Base-by-base conservation (phyloP, 164 flowering plant species). In the Brasenia schreberi region DNA sequence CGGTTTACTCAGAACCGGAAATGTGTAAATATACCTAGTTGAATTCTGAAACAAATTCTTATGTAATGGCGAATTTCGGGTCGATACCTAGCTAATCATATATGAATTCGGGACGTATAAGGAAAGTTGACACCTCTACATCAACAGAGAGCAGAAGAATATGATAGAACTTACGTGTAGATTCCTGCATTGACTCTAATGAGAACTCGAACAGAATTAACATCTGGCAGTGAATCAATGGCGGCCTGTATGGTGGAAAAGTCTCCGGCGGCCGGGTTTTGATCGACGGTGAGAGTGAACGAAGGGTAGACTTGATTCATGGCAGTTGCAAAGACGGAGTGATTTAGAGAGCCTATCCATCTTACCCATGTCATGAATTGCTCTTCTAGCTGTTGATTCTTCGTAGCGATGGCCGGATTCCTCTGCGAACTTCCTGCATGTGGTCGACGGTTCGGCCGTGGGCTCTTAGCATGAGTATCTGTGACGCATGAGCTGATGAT, bases 341-440 rank as follows among this genome's bases (percentile, higher is more conserved):
- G 99, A 45, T 79, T 87, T 6, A 89, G 81, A 10, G 77, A 81
- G 0, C 97, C 96, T 61, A 94, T 95, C 72, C 84, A 89, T 19
- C 74, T 76, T 53, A 94, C 96, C 99, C 99, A 94, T 64, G 77
- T 87, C 90, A 94, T 81, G 82, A 87, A 94, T 65, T 91, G 95
- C 73, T 81, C 76, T 66, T 91, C 95, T 49, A 90, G 76, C 65
- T 80, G 69, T 43, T 84, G 85, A 67, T 79, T 73, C 27, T 75
- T 72, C 0, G 87, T 89, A 72, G 64, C 65, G 68, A 87, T 89
- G 9, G 23, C 64, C 0, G 77, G 16, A 17, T 7, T 45, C 53
- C 53, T 12, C 12, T 45, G 53, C 0, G 53, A 45, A 1, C 53
- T 4, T 1, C 7, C 53, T 1, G 4, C 27, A 23, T 23, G 27